Evolutionary conservation across 2,329 filamentous ascomycete genomes (phyloP), one percentile per base, ranked within the genome.

Genomic region (Pseudopithomyces chartarum): DNA sequence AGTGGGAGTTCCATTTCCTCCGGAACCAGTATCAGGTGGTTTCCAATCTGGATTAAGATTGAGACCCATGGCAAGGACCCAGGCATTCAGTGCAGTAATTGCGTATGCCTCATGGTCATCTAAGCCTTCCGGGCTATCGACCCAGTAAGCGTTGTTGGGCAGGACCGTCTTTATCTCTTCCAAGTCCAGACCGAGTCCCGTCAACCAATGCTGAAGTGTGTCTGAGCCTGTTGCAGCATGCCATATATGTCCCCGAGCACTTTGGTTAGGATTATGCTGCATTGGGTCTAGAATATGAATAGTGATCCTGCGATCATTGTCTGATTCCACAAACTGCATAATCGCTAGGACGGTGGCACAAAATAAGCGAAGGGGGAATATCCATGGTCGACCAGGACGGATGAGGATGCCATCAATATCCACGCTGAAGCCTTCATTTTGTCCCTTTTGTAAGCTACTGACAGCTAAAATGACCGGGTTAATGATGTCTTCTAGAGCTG

Each of bases 1-100:
- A 38, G 15, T 19, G 23, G 54, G 55, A 20, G 43, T 3, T 6
- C 22, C 20, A 11, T 54, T 47, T 38, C 39, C 13, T 40, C 11
- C 22, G n/a, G 29, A n/a, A 26, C 29, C 32, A 2, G 11, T 10
- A 22, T 7, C 8, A 40, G 15, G 39, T 22, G 44, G 36, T 19
- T 29, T 39, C 23, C 63, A 66, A 6, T 32, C 20, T 4, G 54
- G 26, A 10, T 63, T 56, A 1, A 50, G 40, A 17, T 46, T 44
- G 6, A 67, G 50, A 2, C 61, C 64, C 60, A 69, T 51, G 2
- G 60, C 64, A 10, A 67, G 32, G 8, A 60, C 50, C 63, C 64
- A 69, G 1, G 57, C 65, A 26, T 59, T 66, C 23, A 66, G n/a
- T 6, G 66, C 49, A 1, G 52, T 52, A 17, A 49, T 61, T 11